A percentile compares a stretch with the other conserved stretches of the same genome.
phyloP scores from a whole-genome alignment of 805 yeast genomes.

The Yarrowia bubula region DNA sequence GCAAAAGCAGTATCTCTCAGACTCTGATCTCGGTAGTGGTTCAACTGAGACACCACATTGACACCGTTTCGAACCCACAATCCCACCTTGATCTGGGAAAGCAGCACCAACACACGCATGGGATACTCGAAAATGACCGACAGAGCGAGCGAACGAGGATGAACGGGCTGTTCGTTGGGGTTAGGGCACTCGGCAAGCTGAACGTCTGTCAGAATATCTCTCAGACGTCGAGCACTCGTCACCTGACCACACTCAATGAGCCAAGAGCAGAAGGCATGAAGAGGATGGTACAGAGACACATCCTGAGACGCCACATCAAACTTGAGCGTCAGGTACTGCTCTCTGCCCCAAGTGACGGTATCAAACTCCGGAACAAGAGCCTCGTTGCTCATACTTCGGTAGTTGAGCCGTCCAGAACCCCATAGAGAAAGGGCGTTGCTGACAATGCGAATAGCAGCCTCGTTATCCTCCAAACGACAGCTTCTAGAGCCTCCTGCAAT shows the following conservation, averaged over 20 bases:
- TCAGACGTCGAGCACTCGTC: constrained; percentile 32
- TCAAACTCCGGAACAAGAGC: constrained; percentile 29
- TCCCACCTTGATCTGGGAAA: constrained; percentile 84
- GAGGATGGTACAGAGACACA: constrained; percentile 75
- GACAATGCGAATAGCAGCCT: constrained; percentile 33
- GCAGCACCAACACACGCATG: constrained; percentile 66
- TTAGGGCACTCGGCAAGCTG: neutral
- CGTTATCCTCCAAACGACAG: constrained; percentile 29
- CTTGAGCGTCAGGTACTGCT: constrained; percentile 38
- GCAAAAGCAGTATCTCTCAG: constrained; percentile 79
- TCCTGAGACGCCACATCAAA: constrained; percentile 48
- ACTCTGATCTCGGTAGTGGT: constrained; percentile 72
- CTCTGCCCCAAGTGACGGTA: constrained; percentile 28
- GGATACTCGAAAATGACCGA: constrained; percentile 63
- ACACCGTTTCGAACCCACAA: constrained; percentile 94
- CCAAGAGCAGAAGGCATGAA: constrained; percentile 73
- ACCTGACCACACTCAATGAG: constrained; percentile 53
- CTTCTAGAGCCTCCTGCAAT: constrained; percentile 39
- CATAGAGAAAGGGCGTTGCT: constrained; percentile 34
- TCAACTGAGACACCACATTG: constrained; percentile 73
- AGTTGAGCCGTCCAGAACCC: constrained; percentile 33
- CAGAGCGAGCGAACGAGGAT: constrained; percentile 13
- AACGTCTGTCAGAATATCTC: constrained; percentile 30
- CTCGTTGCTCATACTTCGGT: constrained; percentile 33
- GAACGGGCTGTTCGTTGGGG: neutral